Evolutionary conservation across 1,284 basidiomycete species (phyloP).

Genomic region (Boletus coffeatus): DNA sequence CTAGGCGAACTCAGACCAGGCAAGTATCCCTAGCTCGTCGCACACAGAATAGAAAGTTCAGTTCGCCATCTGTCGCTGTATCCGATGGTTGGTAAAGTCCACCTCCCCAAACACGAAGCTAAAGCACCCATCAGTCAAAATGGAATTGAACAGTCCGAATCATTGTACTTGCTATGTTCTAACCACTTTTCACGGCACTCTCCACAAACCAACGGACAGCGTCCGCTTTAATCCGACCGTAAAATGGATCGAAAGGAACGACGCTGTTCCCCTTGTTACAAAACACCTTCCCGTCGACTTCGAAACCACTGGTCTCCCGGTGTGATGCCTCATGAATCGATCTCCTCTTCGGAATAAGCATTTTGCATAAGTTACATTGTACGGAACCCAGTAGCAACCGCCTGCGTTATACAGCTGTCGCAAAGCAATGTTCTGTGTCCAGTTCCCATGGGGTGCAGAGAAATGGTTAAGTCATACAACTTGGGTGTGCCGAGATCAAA

Average conservation of each 20-base stretch:
- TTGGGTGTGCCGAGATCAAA: slow-evolving; percentile 50
- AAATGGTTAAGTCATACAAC: slow-evolving; percentile 45
- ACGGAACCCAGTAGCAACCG: slow-evolving; percentile 50
- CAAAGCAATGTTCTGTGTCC: neutral
- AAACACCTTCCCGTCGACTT: slow-evolving; percentile 42
- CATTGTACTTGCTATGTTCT: slow-evolving; percentile 48
- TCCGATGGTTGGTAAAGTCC: slow-evolving; percentile 47
- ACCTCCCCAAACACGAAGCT: slow-evolving; percentile 58
- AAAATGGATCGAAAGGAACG: slow-evolving; percentile 31
- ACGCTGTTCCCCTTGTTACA: slow-evolving; percentile 50
- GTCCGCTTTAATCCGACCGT: slow-evolving; percentile 45
- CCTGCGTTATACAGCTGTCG: slow-evolving; percentile 25
- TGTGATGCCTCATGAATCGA: slow-evolving; percentile 43
- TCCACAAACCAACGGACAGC: slow-evolving; percentile 52
- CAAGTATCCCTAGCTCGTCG: slow-evolving; percentile 59
- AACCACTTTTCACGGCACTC: slow-evolving; percentile 48
- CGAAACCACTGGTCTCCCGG: slow-evolving; percentile 46
- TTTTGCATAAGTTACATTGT: slow-evolving; percentile 49
- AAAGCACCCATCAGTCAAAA: neutral
- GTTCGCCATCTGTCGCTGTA: slow-evolving; percentile 37
- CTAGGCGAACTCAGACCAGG: slow-evolving; percentile 56
- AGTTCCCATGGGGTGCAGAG: slow-evolving; percentile 18
- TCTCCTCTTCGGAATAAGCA: slow-evolving; percentile 41
- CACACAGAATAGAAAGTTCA: slow-evolving; percentile 46
- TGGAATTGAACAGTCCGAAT: neutral